Conservation (phyloP, 2,329 filamentous ascomycete genomes). For the Truncatella angustata region DNA sequence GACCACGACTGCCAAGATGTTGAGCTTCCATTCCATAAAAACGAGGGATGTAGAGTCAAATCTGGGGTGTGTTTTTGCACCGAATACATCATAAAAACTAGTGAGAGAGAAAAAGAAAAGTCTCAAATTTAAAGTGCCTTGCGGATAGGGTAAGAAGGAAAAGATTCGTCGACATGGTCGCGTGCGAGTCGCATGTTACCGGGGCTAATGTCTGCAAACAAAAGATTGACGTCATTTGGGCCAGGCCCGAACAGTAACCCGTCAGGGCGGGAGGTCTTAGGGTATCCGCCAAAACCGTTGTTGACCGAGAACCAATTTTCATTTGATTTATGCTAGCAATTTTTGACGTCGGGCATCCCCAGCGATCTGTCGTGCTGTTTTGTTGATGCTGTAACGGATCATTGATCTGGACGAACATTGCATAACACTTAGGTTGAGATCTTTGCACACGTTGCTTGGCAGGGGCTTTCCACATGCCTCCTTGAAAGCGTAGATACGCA, state of each 20-base stretch:
- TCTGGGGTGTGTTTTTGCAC: neutral
- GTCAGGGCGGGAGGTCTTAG: neutral
- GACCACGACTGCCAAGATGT: neutral
- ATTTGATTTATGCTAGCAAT: too few species aligned
- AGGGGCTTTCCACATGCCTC: too few species aligned
- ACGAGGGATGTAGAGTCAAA: neutral
- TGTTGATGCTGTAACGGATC: too few species aligned
- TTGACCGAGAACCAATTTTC: too few species aligned
- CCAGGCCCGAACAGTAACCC: neutral
- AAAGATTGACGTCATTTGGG: slow-evolving; percentile 1
- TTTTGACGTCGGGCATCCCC: too few species aligned
- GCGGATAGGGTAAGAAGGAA: neutral
- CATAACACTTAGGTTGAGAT: too few species aligned
- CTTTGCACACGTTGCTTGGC: too few species aligned
- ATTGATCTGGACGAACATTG: too few species aligned
- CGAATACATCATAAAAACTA: too few species aligned
- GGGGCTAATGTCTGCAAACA: neutral
- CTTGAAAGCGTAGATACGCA: too few species aligned
- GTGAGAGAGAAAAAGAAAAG: neutral
- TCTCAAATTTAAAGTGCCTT: neutral
- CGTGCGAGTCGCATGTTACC: neutral
- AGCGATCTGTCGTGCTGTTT: too few species aligned
- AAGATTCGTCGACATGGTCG: neutral
- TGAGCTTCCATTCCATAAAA: neutral
- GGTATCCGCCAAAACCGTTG: neutral